phyloP scores from a whole-genome alignment of 805 yeast species.

The Saccharomyces eubayanus region DNA sequence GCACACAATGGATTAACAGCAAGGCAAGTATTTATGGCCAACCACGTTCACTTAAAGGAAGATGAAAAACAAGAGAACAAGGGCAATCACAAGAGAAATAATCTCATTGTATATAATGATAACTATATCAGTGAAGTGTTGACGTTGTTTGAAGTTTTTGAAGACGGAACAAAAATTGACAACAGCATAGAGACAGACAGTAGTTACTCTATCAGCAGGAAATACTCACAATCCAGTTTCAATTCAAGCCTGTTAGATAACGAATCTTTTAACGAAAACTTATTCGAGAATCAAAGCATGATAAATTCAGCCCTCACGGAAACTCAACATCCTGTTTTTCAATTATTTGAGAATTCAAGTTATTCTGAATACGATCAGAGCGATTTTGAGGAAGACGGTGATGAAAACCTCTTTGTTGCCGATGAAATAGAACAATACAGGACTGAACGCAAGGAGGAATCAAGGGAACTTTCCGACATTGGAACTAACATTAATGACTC shows the following conservation, averaged over 20 bases:
- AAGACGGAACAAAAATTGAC: not conserved
- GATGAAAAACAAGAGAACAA: not conserved
- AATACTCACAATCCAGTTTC: conserved; percentile 21
- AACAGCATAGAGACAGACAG: not conserved
- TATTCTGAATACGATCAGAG: conserved; percentile 23
- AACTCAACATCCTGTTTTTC: not conserved
- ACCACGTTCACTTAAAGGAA: conserved; percentile 24
- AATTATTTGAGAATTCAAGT: conserved; percentile 2
- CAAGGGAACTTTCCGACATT: not conserved
- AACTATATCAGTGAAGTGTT: conserved; percentile 31
- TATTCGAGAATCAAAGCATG: not conserved
- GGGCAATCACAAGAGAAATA: not conserved
- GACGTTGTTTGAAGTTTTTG: conserved; percentile 22
- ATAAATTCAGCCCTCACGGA: not conserved
- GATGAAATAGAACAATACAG: conserved; percentile 4
- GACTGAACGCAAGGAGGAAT: not conserved
- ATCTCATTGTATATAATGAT: not conserved
- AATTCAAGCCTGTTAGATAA: conserved; percentile 21
- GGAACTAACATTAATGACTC: not conserved
- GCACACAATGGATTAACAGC: conserved; percentile 44
- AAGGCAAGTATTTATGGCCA: conserved; percentile 25
- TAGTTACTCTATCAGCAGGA: conserved; percentile 11
- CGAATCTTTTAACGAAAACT: conserved; percentile 11
- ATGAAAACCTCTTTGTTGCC: conserved; percentile 13
- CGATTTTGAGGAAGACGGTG: conserved; percentile 22